Conservation (phyloP, 306 rosid genomes). For the Pueraria montana region DNA sequence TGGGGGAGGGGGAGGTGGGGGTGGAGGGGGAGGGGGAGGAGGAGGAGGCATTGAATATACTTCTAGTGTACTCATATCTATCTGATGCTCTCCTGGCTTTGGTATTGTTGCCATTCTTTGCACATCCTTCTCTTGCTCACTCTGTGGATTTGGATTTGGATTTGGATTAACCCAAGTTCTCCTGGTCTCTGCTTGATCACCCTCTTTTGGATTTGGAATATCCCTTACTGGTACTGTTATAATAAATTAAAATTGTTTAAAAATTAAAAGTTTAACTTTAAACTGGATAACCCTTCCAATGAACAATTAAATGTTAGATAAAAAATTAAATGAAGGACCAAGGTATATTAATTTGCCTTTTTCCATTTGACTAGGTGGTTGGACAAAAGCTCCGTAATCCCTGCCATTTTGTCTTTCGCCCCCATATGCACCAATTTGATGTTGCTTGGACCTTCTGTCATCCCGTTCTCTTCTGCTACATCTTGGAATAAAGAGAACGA, state of each 20-base stretch:
- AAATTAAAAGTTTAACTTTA: conserved; percentile 1
- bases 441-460: conserved; percentile 68
- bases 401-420: conserved; percentile 70
- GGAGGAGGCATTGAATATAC: conserved; percentile 70
- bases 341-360: conserved; percentile 65
- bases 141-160: conserved; percentile 62
- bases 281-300: conserved; percentile 9
- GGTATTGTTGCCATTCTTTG: conserved; percentile 59
- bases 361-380: conserved; percentile 63
- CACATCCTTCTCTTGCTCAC: conserved; percentile 60
- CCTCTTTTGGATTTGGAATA: conserved; percentile 64
- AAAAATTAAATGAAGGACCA: conserved; percentile 33
- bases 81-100: conserved; percentile 65
- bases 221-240: conserved; percentile 62
- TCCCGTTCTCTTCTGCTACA: conserved; percentile 64
- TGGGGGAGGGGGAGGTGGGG: not conserved
- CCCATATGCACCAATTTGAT: conserved; percentile 76
- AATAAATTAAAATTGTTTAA: conserved; percentile 36
- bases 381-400: conserved; percentile 59
- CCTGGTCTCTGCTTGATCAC: conserved; percentile 61
- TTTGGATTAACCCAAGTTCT: conserved; percentile 65
- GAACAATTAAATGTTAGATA: conserved; percentile 12
- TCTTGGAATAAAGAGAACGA: conserved; percentile 75
- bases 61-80: conserved; percentile 65
- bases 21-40: conserved; percentile 49